Conservation (phyloP, 2,329 filamentous ascomycete genomes). For the Emericellopsis cladophorae region DNA sequence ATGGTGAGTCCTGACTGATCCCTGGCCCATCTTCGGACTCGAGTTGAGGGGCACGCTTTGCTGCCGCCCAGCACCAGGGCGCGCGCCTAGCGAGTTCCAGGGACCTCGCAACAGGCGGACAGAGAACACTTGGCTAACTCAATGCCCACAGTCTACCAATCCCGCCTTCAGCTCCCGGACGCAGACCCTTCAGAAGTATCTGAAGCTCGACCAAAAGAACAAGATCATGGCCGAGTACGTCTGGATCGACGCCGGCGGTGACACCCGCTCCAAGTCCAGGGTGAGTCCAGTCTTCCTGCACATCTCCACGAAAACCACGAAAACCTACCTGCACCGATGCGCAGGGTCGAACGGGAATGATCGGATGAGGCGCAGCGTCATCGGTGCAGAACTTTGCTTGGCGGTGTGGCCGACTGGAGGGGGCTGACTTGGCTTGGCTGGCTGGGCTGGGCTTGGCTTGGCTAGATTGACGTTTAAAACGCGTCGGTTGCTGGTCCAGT, state of each 20-base stretch:
- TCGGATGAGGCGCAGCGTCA: constrained; percentile 1
- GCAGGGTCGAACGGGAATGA: no score
- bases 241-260: constrained; percentile 80
- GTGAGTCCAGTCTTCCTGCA: constrained; percentile 42
- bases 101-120: background rate
- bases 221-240: constrained; percentile 88
- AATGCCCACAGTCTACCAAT: background rate
- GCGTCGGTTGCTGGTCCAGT: no score
- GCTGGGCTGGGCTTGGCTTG: background rate
- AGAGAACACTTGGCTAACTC: background rate
- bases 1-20: constrained; percentile 3
- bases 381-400: background rate
- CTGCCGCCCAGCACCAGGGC: no score
- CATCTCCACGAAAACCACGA: background rate
- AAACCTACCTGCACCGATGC: background rate
- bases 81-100: no score
- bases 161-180: constrained; percentile 2
- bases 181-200: constrained; percentile 62
- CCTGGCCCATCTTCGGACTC: background rate
- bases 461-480: background rate
- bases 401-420: background rate
- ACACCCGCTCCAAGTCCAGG: constrained; percentile 88
- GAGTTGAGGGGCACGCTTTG: no score
- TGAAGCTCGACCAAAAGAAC: constrained; percentile 81
- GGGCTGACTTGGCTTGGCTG: background rate